A percentile compares a stretch with the other conserved stretches of the same genome.
Evolutionary conservation across 2,329 filamentous ascomycete species (phyloP).

Genomic region (Arthrobotrys pseudoclavata): DNA sequence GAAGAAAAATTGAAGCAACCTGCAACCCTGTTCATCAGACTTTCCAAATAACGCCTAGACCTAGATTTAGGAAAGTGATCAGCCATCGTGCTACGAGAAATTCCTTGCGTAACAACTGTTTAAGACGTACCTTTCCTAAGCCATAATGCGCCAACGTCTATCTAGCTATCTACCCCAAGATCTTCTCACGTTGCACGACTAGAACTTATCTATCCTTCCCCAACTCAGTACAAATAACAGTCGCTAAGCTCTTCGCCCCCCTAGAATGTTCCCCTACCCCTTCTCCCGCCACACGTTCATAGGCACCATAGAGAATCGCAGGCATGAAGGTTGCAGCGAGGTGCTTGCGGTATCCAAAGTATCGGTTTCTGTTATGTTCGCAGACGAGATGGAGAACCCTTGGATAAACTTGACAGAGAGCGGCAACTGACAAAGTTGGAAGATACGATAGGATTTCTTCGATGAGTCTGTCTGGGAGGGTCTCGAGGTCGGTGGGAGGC

Average conservation of each 20-base stretch:
- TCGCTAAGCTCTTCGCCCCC: constrained; percentile 29
- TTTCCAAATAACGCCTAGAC: not conserved
- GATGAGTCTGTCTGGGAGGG: constrained; percentile 30
- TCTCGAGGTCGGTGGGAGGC: not conserved
- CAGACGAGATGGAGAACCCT: constrained; percentile 27
- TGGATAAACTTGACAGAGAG: constrained; percentile 18
- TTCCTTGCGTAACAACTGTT: not conserved
- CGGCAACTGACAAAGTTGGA: constrained; percentile 29
- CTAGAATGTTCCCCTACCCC: constrained; percentile 27
- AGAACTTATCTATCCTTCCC: constrained; percentile 27
- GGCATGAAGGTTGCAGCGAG: constrained; percentile 35
- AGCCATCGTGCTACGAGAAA: not conserved
- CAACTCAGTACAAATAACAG: constrained; percentile 42
- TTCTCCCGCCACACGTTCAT: constrained; percentile 30
- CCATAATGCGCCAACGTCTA: not conserved
- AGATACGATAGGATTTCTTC: constrained; percentile 35
- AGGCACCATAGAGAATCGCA: constrained; percentile 28
- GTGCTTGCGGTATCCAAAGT: constrained; percentile 48
- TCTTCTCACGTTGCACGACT: not conserved
- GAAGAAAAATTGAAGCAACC: not conserved
- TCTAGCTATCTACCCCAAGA: not conserved
- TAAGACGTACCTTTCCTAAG: not conserved
- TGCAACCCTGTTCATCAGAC: not conserved
- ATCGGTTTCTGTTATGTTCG: constrained; percentile 24
- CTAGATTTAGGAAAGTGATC: not conserved